Evolutionary conservation across 306 rosid species (phyloP).

Genomic region (Begonia fuchsioides): DNA sequence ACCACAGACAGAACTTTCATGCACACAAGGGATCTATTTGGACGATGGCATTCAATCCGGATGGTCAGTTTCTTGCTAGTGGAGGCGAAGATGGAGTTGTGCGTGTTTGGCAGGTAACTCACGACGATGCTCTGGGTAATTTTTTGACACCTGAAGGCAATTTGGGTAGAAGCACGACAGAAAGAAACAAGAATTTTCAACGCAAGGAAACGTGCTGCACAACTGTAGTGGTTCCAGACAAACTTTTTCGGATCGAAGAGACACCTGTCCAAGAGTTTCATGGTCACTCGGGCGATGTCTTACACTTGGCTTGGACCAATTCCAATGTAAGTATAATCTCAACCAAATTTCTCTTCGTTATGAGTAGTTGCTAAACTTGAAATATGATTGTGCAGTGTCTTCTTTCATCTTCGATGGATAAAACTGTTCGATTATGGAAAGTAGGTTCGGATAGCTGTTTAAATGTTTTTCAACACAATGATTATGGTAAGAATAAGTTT

Average conservation of each 20-base stretch:
- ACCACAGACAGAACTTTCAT: slow-evolving; percentile 47
- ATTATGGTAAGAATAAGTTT: slow-evolving; percentile 38
- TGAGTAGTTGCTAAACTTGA: too few species aligned
- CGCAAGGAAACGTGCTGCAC: slow-evolving; percentile 25
- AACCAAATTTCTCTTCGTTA: not conserved
- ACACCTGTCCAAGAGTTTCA: slow-evolving; percentile 45
- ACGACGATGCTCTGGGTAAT: slow-evolving; percentile 22
- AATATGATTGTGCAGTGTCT: slow-evolving; percentile 42
- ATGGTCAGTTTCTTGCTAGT: slow-evolving; percentile 62
- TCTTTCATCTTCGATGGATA: slow-evolving; percentile 81
- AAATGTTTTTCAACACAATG: slow-evolving; percentile 47
- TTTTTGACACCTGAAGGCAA: slow-evolving; percentile 20
- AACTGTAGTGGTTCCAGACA: slow-evolving; percentile 42
- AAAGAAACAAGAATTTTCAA: slow-evolving; percentile 17
- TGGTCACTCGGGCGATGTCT: slow-evolving; percentile 66
- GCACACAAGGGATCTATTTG: slow-evolving; percentile 75
- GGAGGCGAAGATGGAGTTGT: slow-evolving; percentile 94
- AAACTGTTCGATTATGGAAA: slow-evolving; percentile 77
- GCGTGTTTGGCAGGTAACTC: slow-evolving; percentile 49
- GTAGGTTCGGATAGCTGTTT: slow-evolving; percentile 41
- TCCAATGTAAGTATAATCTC: slow-evolving; percentile 53
- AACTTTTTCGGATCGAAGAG: slow-evolving; percentile 57
- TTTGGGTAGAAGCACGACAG: slow-evolving; percentile 17
- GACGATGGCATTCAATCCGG: slow-evolving; percentile 84
- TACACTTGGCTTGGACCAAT: slow-evolving; percentile 89